Evolutionary conservation across 192 early-diverging fungal species (phyloP).

Genomic region (Entomortierella beljakovae): DNA sequence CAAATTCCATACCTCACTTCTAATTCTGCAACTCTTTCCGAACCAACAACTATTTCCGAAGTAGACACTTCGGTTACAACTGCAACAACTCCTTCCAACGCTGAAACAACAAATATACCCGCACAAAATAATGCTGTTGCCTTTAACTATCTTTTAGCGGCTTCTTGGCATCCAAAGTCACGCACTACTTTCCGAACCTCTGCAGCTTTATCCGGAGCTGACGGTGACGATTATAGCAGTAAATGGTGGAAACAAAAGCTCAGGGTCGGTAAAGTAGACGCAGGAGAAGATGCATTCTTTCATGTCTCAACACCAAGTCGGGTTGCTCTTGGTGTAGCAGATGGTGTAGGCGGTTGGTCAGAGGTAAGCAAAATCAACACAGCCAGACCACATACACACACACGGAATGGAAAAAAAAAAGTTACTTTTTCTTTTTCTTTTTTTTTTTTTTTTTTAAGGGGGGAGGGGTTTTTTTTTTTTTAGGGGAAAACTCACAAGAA

Average conservation of each 20-base stretch:
- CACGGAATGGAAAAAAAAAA: no score
- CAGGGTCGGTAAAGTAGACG: conserved; percentile 67
- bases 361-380: conserved; percentile 50
- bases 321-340: conserved; percentile 66
- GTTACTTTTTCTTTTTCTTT: no score
- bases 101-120: background rate
- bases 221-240: conserved; percentile 3
- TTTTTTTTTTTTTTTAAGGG: no score
- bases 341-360: conserved; percentile 72
- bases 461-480: no score
- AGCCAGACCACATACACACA: no score
- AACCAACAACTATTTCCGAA: background rate
- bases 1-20: background rate
- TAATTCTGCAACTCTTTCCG: background rate
- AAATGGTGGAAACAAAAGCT: conserved; percentile 58
- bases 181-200: conserved; percentile 13
- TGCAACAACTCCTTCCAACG: conserved; percentile 10
- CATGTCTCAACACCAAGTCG: conserved; percentile 62
- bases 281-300: conserved; percentile 67
- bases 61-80: background rate
- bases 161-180: conserved; percentile 51
- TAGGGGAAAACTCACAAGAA: no score
- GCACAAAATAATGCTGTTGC: conserved; percentile 19
- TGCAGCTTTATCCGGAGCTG: conserved; percentile 2
- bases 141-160: conserved; percentile 49